Evolutionary conservation across 495 filamentous ascomycete genomes (phyloP), one percentile per base, ranked within the genome.

Genomic region (Penicillium verhagenii): DNA sequence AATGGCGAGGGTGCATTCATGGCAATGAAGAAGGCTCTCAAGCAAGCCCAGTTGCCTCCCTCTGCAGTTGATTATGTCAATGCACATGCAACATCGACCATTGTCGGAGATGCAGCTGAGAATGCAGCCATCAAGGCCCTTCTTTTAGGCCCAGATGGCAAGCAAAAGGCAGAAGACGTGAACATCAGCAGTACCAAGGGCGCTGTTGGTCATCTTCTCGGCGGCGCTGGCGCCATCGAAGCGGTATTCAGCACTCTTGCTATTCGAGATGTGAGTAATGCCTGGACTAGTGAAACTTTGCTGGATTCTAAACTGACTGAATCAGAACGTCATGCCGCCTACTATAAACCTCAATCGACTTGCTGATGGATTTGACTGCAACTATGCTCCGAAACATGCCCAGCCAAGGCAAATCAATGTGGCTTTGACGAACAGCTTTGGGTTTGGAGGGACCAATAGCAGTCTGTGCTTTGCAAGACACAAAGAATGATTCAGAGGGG

Each of bases 361-460:
- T 19, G 79, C 81, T 21, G 76, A 84, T 48, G 89, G 84, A 8
- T 90, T 92, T 47, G 77, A 86, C 50, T 96, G 91, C 76, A 97
- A 98, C 70, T 93, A 96, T 72, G 85, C 95, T 2, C 85, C 91
- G 0, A 75, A 84, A 1, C 56, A 76, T 26, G 78, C 89, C 2
- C 92, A 97, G 65, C 66, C 86, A 24, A 84, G 84, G 9, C 63
- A 61, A 38, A 84, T 97, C 20, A 78, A 87, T 52, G 88, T 92
- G 23, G 87, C 87, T 28, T 57, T 98, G 60, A 91, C 90, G 18
- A 98, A 98, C 64, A 97, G 93, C 65, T 98, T 98, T 78, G 94
- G 94, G 1, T 98, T 98, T 76, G 94, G 94, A 9, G 94, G 94
- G 25, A 98, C 94, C 8, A 97, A 97, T 74, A 92, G 92, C 40